Evolutionary conservation across 2,329 filamentous ascomycete genomes (phyloP).

Genomic region (Colletotrichum australisinense): DNA sequence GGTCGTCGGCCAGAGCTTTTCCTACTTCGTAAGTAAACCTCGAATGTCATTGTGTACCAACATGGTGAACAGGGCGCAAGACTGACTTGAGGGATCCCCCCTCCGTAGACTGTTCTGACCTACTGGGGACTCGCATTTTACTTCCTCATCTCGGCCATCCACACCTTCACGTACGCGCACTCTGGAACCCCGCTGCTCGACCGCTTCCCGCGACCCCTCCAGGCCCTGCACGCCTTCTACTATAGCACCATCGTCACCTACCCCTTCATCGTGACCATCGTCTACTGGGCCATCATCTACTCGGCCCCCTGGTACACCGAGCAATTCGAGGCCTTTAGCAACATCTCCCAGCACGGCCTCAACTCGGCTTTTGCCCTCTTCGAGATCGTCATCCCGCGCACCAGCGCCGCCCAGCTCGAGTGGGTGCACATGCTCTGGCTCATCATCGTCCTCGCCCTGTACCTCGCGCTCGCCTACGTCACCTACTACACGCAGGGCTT

Average conservation of each 20-base stretch:
- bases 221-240: slow-evolving; percentile 72
- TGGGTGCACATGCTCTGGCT: slow-evolving; percentile 76
- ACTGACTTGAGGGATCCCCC: not conserved
- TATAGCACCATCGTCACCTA: slow-evolving; percentile 73
- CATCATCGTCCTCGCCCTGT: slow-evolving; percentile 76
- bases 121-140: slow-evolving; percentile 90
- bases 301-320: slow-evolving; percentile 52
- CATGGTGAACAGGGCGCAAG: not conserved
- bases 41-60: not conserved
- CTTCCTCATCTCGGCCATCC: slow-evolving; percentile 73
- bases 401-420: slow-evolving; percentile 61
- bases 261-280: slow-evolving; percentile 76
- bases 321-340: slow-evolving; percentile 69
- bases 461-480: slow-evolving; percentile 80
- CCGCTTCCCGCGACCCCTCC: slow-evolving; percentile 69
- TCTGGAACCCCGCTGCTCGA: slow-evolving; percentile 66
- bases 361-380: slow-evolving; percentile 81
- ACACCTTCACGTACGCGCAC: slow-evolving; percentile 75
- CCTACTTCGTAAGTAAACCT: slow-evolving; percentile 68
- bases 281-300: slow-evolving; percentile 77
- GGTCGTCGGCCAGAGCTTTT: slow-evolving; percentile 70
- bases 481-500: slow-evolving; percentile 76
- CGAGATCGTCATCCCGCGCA: slow-evolving; percentile 78
- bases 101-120: slow-evolving; percentile 70
- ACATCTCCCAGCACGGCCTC: slow-evolving; percentile 79